phyloP scores from a whole-genome alignment of 2,329 filamentous ascomycete genomes.

The Neoascochyta sp. region DNA sequence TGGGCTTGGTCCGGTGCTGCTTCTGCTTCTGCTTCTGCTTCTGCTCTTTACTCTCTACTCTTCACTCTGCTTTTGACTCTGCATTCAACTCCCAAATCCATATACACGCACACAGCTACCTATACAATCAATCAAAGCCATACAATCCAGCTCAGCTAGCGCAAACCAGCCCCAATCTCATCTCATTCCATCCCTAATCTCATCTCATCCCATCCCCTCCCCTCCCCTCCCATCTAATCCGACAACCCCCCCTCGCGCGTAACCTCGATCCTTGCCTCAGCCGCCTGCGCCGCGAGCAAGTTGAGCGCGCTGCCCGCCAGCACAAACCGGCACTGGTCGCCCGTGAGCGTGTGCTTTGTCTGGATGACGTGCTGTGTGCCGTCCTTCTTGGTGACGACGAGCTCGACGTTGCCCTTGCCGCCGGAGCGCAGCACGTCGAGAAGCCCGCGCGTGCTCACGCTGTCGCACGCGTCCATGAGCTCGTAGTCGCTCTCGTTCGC shows the following conservation, averaged over 20 bases:
- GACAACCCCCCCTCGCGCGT: conserved; percentile 37
- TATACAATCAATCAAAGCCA: not conserved
- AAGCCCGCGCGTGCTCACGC: conserved; percentile 76
- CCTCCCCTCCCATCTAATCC: too few relatives aligned
- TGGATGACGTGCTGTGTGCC: conserved; percentile 67
- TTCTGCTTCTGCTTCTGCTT: too few relatives aligned
- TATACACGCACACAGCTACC: not conserved
- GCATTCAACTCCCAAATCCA: not conserved
- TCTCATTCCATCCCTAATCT: not conserved
- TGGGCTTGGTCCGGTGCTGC: too few relatives aligned
- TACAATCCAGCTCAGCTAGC: not conserved
- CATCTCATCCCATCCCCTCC: not conserved
- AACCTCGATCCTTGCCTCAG: conserved; percentile 36
- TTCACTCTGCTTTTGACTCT: not conserved
- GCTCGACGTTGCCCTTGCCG: conserved; percentile 70
- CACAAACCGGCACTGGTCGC: conserved; percentile 89
- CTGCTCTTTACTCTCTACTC: too few relatives aligned
- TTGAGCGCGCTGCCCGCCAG: conserved; percentile 93
- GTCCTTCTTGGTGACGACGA: conserved; percentile 51
- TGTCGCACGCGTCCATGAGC: conserved; percentile 74
- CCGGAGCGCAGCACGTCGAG: conserved; percentile 74
- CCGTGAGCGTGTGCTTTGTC: conserved; percentile 82
- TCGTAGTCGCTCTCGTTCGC: conserved; percentile 86
- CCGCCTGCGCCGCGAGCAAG: conserved; percentile 65
- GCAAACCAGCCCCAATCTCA: not conserved